Base-by-base conservation (phyloP, 2,329 filamentous ascomycete species). In the Hypoxylon sp. region DNA sequence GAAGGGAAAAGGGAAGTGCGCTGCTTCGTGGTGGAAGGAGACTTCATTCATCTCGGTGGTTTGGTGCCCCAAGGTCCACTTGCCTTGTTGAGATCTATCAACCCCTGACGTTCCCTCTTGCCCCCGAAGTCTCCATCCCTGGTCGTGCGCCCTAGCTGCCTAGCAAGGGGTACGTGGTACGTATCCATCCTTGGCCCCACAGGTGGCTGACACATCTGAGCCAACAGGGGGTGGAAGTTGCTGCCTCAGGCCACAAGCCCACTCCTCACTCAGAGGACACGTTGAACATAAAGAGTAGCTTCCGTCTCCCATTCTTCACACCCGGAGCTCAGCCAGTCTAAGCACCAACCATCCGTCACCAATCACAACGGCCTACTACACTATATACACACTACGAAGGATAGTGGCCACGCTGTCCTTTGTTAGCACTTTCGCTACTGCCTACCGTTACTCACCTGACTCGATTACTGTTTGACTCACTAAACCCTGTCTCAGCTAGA, bases 251-350 rank as follows among this genome's bases (percentile, higher is more conserved):
- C 63, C 9, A 21, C 7, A 19, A 53, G 47, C 29, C 9, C 52
- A 21, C 53, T 54, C 60, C 53, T 51, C 52, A n/a, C 43, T 62
- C 57, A 68, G 62, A 69, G 67, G 69, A 65, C 67, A 67, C 69
- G 67, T 71, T 69, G 61, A 71, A 69, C 67, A 71, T 71, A 71
- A 71, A 71, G 69, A 67, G 69, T 60, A 43, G 29, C 59, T 63
- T 34, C 51, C 60, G 51, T 62, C 67, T 56, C 60, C 52, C 51
- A n/a, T 54, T 50, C 53, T 46, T 50, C 41, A 23, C 32, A 45
- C 39, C 34, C n/a, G 16, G 11, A 54, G 14, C 37, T 43, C 51
- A 19, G 19, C 43, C 27, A 54, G 39, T 54, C 52, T 41, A 32
- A 54, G 39, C 37, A 54, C 52, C 23, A 16, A 51, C 11, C 30